phyloP scores from a whole-genome alignment of 345 rosid genomes.

The Corymbia maculata region DNA sequence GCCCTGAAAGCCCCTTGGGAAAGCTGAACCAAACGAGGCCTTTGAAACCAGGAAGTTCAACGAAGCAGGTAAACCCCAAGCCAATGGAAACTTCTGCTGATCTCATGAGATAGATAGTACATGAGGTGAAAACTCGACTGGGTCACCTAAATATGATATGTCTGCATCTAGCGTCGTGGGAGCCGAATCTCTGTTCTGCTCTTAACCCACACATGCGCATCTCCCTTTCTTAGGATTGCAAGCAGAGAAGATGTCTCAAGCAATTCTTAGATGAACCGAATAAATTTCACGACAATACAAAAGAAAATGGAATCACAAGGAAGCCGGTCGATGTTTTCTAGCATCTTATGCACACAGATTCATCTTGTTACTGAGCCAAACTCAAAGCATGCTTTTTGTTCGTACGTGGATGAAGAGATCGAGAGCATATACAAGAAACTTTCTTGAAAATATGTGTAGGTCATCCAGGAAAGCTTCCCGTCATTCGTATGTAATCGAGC shows the following conservation, averaged over 20 bases:
- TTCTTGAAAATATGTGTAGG: background rate
- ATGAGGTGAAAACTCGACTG: background rate
- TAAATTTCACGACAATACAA: background rate
- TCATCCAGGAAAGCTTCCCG: background rate
- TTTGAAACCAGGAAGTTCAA: background rate
- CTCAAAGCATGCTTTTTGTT: background rate
- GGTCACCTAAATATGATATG: background rate
- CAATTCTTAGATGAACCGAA: background rate
- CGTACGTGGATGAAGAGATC: background rate
- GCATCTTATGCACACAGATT: background rate
- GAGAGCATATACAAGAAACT: background rate
- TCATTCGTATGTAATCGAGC: background rate
- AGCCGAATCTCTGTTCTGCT: background rate
- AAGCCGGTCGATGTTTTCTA: background rate
- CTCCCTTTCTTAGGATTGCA: background rate
- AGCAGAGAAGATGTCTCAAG: background rate
- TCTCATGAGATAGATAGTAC: background rate
- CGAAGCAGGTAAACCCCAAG: background rate
- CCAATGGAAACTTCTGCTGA: background rate
- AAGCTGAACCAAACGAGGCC: too few relatives aligned
- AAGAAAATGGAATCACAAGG: background rate
- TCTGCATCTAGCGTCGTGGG: background rate
- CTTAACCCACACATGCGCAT: background rate
- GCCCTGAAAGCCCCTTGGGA: too few relatives aligned
- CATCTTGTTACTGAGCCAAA: background rate